Base-by-base conservation (phyloP, 2,329 filamentous ascomycete genomes). In the Fusarium begoniae region DNA sequence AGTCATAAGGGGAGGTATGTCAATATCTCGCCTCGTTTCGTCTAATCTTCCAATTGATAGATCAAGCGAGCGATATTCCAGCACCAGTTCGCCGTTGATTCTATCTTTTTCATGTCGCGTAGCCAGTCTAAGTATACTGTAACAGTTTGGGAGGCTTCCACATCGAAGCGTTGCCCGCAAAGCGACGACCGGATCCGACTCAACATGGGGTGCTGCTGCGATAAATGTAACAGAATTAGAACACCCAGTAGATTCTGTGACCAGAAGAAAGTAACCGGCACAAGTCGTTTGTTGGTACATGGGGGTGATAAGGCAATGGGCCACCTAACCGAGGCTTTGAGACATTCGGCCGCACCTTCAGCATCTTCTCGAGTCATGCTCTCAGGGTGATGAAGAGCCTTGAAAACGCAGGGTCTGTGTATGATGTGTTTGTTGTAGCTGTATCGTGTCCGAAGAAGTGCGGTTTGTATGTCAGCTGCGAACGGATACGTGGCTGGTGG, bases 241-340 rank as follows among this genome's bases (percentile, higher is more conserved):
- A 90, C 87, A 8, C 87, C 87, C 50, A 91, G 83, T 47, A 91
- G 84, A 68, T 90, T 90, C 72, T 91, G 89, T 14, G 88, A 89
- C 87, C 90, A 91, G 61, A 89, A 88, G 76, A 90, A 91, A 4
- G 89, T 75, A 63, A 87, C 87, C 2, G 90, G 89, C 2, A 91
- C 81, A 10, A 91, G 83, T 41, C 89, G 82, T 79, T 91, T 92
- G 78, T 87, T 87, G 60, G 86, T 83, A 69, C 87, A 87, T 2
- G 87, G 84, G 0, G 90, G 89, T 13, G 87, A 86, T 81, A 91
- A 85, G 28, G 86, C 84, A 30, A 91, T 83, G 3, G 90, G 90
- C 90, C 90, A 92, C 63, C 87, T 84, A 20, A 91, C 81, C n/a
- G 85, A 87, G 4, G 87, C 84, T 72, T 87, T 84, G 22, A 91